Evolutionary conservation across 805 yeast species (phyloP).

Genomic region (Pichia phayaonensis): DNA sequence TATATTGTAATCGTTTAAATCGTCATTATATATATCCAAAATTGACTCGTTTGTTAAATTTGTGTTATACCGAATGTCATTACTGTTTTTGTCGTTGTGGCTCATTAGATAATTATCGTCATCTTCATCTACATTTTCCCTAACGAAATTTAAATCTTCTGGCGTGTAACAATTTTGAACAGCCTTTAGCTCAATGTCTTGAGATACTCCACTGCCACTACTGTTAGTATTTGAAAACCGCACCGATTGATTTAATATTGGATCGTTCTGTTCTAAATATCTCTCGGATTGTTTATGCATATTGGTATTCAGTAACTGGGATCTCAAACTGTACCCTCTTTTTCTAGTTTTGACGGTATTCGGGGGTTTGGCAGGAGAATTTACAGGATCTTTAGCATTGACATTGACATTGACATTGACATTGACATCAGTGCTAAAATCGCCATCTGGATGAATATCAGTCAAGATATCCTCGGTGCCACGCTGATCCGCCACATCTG

Average conservation of each 20-base stretch:
- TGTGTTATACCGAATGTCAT: conserved; percentile 3
- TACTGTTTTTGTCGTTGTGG: background rate
- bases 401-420: background rate
- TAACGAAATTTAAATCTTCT: conserved; percentile 17
- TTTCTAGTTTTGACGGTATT: conserved; percentile 34
- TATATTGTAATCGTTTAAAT: background rate
- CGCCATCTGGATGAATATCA: background rate
- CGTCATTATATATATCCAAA: conserved; percentile 9
- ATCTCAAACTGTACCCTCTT: conserved; percentile 60
- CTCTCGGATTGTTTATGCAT: conserved; percentile 21
- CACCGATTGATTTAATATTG: conserved; percentile 2
- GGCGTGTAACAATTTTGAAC: conserved; percentile 26
- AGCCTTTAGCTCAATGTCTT: conserved; percentile 29
- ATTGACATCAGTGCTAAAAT: background rate
- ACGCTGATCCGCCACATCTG: background rate
- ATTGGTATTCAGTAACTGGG: conserved; percentile 51
- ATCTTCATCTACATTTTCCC: conserved; percentile 3
- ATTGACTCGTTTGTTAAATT: conserved; percentile 17
- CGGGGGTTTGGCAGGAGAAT: conserved; percentile 11
- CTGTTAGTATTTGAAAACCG: background rate
- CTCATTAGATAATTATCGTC: background rate
- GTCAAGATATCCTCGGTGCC: background rate
- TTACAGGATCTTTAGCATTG: background rate
- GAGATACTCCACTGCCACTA: conserved; percentile 1
- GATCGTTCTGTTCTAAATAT: conserved; percentile 3